Conservation (phyloP, 805 yeast genomes). For the Saturnispora dispora region DNA sequence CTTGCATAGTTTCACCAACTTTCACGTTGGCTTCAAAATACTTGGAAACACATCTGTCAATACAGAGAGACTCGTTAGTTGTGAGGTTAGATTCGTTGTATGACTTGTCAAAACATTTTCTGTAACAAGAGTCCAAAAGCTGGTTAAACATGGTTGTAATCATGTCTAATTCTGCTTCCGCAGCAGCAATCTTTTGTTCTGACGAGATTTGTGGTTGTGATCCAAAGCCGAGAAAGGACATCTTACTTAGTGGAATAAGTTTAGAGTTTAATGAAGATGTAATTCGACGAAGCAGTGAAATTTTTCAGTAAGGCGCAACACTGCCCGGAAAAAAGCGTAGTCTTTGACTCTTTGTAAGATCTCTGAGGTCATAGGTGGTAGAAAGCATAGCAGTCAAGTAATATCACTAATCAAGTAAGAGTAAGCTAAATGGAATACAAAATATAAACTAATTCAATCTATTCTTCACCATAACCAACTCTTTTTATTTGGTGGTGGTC, state of each 20-base stretch:
- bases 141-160: conserved; percentile 96
- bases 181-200: conserved; percentile 75
- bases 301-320: background rate
- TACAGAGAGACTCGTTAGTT: conserved; percentile 76
- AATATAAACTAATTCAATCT: background rate
- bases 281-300: conserved; percentile 1
- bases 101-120: conserved; percentile 63
- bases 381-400: too few species aligned
- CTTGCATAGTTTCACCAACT: conserved; percentile 66
- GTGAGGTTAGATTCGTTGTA: conserved; percentile 67
- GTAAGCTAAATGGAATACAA: background rate
- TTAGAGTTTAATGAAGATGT: background rate
- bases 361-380: background rate
- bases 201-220: conserved; percentile 57
- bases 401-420: too few species aligned
- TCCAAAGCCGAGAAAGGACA: conserved; percentile 75
- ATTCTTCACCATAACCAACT: conserved; percentile 10
- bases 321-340: background rate
- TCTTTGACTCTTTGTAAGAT: background rate
- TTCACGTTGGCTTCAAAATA: conserved; percentile 90
- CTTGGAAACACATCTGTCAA: conserved; percentile 93
- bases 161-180: conserved; percentile 95
- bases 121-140: conserved; percentile 80
- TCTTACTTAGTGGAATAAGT: conserved; percentile 17
- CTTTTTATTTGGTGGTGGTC: background rate